Evolutionary conservation across 768 basidiomycete species (phyloP).

Genomic region (Naematelia aurantialba): DNA sequence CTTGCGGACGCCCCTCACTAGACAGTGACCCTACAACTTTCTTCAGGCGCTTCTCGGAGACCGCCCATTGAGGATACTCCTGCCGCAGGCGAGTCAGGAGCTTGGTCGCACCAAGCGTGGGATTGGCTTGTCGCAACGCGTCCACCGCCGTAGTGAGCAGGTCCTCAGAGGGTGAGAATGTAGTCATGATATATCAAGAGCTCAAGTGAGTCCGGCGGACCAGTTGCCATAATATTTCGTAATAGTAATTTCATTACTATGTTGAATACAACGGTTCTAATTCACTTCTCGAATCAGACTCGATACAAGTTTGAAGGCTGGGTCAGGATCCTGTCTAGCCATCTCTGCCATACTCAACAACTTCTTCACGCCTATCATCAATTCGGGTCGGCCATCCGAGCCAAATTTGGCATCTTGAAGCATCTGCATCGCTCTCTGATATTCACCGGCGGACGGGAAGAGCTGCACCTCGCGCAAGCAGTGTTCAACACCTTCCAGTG

Average conservation of each 20-base stretch:
- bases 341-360: slow-evolving; percentile 87
- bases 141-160: slow-evolving; percentile 61
- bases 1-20: slow-evolving; percentile 37
- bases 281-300: slow-evolving; percentile 45
- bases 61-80: slow-evolving; percentile 65
- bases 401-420: slow-evolving; percentile 73
- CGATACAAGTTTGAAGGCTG: slow-evolving; percentile 57
- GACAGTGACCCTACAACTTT: slow-evolving; percentile 66
- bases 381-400: slow-evolving; percentile 51
- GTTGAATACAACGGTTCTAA: too few relatives aligned
- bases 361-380: slow-evolving; percentile 91
- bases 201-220: slow-evolving; percentile 60
- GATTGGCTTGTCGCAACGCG: slow-evolving; percentile 59
- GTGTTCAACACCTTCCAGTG: slow-evolving; percentile 65
- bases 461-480: slow-evolving; percentile 76
- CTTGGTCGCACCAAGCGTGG: slow-evolving; percentile 67
- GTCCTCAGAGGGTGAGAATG: slow-evolving; percentile 60
- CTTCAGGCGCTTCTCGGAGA: slow-evolving; percentile 76
- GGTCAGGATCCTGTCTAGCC: slow-evolving; percentile 90
- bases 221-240: neutral
- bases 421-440: slow-evolving; percentile 61
- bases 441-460: slow-evolving; percentile 58
- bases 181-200: slow-evolving; percentile 82
- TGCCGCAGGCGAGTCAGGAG: slow-evolving; percentile 63
- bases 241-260: neutral